Evolutionary conservation across 495 filamentous ascomycete species (phyloP), one percentile per base, ranked within the genome.

Genomic region (Chaetomium fimeti): DNA sequence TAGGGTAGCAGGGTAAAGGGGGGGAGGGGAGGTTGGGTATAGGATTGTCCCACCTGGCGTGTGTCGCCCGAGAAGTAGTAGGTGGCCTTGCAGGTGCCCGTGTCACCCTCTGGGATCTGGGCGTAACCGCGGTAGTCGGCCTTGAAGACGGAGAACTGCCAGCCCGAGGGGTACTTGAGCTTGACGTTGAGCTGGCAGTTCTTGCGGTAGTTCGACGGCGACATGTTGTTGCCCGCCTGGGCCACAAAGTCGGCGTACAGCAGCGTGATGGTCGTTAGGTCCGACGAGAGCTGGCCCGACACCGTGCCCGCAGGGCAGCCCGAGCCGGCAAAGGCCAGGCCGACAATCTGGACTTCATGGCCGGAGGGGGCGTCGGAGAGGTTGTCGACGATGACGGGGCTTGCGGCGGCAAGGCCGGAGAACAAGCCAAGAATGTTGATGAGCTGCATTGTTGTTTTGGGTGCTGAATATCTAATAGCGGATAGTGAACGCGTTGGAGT

Each of bases 121-220:
- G 77, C 78, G 67, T 81, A 82, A 62, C 81, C 81, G 67, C 79
- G 78, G 71, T 82, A 83, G 59, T 80, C 75, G 60, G 81, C 80
- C 63, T 74, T 78, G 71, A 82, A 78, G 69, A 84, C 67, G 48
- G 76, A 80, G 72, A 81, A 83, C 70, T 82, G 79, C 74, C 79
- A 84, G 55, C 81, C 82, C 24, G 70, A 69, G 25, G 82, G 82
- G 68, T 83, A 84, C 51, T 73, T 65, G 61, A 84, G 68, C 69
- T 81, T 75, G 62, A 83, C 68, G 71, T 79, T 81, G 55, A 84
- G 71, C 66, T 82, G 78, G 74, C 81, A 84, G 74, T 84, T 82
- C 72, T 77, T 76, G 67, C 81, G 77, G 64, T 71, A 67, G 57
- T 78, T 72, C 36, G 74, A 74, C 22, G 76, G 57, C 22, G 70